A percentile compares a stretch with the other conserved stretches of the same genome.
These are phyloP conservation scores for Rubroboletus pulcherrimus DNA, from an alignment of 768 basidiomycete genomes.

Conservation along the genomic window DNA sequence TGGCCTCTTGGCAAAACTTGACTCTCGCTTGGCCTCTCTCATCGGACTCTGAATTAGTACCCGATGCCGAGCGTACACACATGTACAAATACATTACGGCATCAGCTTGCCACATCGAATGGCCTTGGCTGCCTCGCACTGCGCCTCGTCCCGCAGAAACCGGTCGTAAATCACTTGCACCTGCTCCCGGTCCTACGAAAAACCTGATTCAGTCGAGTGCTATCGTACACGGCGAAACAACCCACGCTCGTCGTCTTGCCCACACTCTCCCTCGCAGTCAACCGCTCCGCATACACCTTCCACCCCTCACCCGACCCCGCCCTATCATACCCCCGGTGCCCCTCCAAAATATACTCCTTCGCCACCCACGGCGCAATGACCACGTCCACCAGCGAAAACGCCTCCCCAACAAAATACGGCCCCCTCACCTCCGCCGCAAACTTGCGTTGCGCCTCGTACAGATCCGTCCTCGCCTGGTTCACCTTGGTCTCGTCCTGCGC, in stretches of 20 bases:
- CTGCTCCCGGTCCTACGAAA: conserved; percentile 37
- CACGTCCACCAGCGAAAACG: conserved; percentile 52
- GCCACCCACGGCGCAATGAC: conserved; percentile 55
- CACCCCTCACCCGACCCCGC: conserved; percentile 42
- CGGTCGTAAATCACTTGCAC: conserved; percentile 48
- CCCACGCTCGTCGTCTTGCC: conserved; percentile 42
- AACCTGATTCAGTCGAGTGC: too few relatives aligned
- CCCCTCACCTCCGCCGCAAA: conserved; percentile 39
- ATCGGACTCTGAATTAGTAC: not conserved
- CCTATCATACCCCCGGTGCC: conserved; percentile 47
- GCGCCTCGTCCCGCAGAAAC: conserved; percentile 54
- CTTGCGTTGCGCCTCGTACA: conserved; percentile 36
- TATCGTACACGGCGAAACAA: not conserved
- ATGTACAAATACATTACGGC: conserved; percentile 22
- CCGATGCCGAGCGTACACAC: not conserved
- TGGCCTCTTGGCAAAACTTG: not conserved
- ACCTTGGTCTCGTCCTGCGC: conserved; percentile 37
- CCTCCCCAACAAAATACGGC: conserved; percentile 54
- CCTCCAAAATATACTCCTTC: conserved; percentile 44
- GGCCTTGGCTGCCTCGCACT: conserved; percentile 51
- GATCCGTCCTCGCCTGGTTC: conserved; percentile 33
- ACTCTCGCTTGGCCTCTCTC: not conserved
- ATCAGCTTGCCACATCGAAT: conserved; percentile 41
- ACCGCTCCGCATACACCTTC: conserved; percentile 40
- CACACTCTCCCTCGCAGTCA: conserved; percentile 46